Evolutionary conservation across 2,329 filamentous ascomycete genomes (phyloP).

Genomic region (Apiospora arundinis): DNA sequence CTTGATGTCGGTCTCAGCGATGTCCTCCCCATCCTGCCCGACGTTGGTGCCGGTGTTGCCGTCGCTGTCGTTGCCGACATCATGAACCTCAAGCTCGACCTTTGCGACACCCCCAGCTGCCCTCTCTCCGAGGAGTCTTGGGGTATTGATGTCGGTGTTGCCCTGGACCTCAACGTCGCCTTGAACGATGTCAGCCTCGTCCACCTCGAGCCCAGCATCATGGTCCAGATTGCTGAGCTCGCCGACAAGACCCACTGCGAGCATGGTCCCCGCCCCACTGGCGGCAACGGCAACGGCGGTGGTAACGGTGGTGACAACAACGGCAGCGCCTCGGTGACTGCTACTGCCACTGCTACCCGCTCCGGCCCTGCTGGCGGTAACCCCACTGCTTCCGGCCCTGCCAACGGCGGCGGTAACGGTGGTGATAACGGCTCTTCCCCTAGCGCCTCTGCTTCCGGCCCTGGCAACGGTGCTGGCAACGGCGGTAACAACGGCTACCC

Average conservation of each 20-base stretch:
- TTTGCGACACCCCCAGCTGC: conserved; percentile 46
- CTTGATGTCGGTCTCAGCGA: conserved; percentile 41
- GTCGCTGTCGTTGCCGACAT: conserved; percentile 57
- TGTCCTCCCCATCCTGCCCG: conserved; percentile 36
- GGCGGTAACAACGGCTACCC: not conserved
- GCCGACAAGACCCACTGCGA: conserved; percentile 47
- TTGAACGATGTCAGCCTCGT: conserved; percentile 45
- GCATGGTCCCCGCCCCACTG: conserved; percentile 26
- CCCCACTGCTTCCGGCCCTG: not conserved
- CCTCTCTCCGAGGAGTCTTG: conserved; percentile 45
- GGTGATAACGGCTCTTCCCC: not conserved
- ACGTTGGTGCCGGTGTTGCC: conserved; percentile 49
- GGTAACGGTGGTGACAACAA: not conserved
- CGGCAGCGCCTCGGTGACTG: conserved; percentile 10
- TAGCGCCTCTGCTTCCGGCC: not conserved
- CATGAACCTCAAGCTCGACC: conserved; percentile 56
- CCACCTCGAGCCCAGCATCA: conserved; percentile 47
- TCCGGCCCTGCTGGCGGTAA: not conserved
- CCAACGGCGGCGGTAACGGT: not conserved
- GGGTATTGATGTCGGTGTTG: conserved; percentile 43
- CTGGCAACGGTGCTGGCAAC: not conserved
- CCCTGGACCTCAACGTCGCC: conserved; percentile 25
- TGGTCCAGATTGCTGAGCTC: conserved; percentile 45
- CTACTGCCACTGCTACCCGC: conserved; percentile 22
- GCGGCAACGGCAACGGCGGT: conserved; percentile 19